Percentiles rank a stretch among this genome's conserved stretches.
Conservation (phyloP, 2,329 filamentous ascomycete genomes). For the Zymoseptoria ardabiliae region DNA sequence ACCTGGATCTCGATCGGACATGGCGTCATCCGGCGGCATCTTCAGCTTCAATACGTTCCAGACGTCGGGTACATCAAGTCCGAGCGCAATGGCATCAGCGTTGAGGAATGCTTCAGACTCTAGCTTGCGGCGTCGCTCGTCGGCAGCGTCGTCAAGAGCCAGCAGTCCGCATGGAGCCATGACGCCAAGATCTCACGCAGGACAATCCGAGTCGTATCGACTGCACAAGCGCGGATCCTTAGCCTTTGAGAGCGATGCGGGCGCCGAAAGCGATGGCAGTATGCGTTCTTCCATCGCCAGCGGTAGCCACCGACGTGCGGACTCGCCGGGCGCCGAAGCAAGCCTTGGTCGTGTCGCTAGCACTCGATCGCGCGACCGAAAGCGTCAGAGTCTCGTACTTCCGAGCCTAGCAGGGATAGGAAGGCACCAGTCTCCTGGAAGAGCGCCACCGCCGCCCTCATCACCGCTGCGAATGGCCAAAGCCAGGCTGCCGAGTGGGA, state of each 20-base stretch:
- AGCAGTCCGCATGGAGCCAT: slow-evolving; percentile 79
- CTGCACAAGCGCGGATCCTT: slow-evolving; percentile 70
- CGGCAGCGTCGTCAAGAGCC: slow-evolving; percentile 70
- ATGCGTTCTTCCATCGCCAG: slow-evolving; percentile 70
- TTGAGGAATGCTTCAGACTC: slow-evolving; percentile 49
- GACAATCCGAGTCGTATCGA: slow-evolving; percentile 44
- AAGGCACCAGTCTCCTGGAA: slow-evolving; percentile 81
- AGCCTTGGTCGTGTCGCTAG: slow-evolving; percentile 68
- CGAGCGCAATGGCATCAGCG: slow-evolving; percentile 50
- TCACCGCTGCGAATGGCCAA: slow-evolving; percentile 82
- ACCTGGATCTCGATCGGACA: slow-evolving; percentile 25
- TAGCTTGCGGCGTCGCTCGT: slow-evolving; percentile 47
- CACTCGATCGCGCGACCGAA: slow-evolving; percentile 60
- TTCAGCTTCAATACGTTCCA: slow-evolving; percentile 14
- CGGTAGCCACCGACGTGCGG: slow-evolving; percentile 53
- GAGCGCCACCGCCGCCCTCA: slow-evolving; percentile 59
- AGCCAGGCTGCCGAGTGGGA: slow-evolving; percentile 57
- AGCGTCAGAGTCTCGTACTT: slow-evolving; percentile 79
- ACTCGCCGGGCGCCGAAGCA: slow-evolving; percentile 86
- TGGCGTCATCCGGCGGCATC: slow-evolving; percentile 6
- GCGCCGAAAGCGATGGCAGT: slow-evolving; percentile 81
- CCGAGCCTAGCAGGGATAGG: slow-evolving; percentile 61
- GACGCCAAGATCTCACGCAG: slow-evolving; percentile 76
- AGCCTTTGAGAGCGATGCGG: slow-evolving; percentile 73
- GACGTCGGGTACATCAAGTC: slow-evolving; percentile 14